Evolutionary conservation across 768 basidiomycete species (phyloP), one percentile per base, ranked within the genome.

Genomic region (Leucocoprinus birnbaumii): DNA sequence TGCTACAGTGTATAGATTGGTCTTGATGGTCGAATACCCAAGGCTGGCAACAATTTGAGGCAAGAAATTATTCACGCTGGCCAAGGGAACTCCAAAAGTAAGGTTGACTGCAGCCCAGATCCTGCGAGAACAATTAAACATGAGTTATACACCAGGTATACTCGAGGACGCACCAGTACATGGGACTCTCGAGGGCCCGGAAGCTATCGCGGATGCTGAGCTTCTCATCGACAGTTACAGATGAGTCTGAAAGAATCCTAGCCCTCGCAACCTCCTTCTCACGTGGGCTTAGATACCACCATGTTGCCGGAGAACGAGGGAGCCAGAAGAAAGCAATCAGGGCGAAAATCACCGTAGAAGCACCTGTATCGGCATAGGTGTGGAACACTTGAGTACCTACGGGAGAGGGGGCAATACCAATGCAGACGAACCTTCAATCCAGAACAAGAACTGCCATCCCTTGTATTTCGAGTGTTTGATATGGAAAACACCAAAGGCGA

Each of bases 41-140:
- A 78, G 66, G 50, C 75, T 75, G 8, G 69, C 72, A 22, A 76
- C 74, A 31, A 76, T 76, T 43, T 80, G 78, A 0, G 77, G 78
- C 13, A 82, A 66, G 62, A 80, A 81, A 58, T 79, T 80, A 62
- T 79, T 78, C 52, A 80, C 80, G n/a, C 75, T 77, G 1, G 77
- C 75, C 7, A 77, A 65, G 1, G 78, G 78, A 5, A 82, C 79
- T 9, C 78, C 76, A 34, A 75, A 74, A 7, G 75, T 72, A 35
- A 76, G 57, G 60, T 72, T 75, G 57, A 79, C 76, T 40, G 77
- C 42, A 3, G 75, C 75, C 78, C 77, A 79, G 34, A 76, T 18
- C 75, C 71, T 73, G 34, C 19, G 8, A 26, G 5, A 35, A 21
- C 22, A 9, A 44, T 24, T 46, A 14, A 24, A 38, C 34, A 48